Evolutionary conservation across 1,284 basidiomycete species (phyloP).

Genomic region (Apiotrichum brassicae): DNA sequence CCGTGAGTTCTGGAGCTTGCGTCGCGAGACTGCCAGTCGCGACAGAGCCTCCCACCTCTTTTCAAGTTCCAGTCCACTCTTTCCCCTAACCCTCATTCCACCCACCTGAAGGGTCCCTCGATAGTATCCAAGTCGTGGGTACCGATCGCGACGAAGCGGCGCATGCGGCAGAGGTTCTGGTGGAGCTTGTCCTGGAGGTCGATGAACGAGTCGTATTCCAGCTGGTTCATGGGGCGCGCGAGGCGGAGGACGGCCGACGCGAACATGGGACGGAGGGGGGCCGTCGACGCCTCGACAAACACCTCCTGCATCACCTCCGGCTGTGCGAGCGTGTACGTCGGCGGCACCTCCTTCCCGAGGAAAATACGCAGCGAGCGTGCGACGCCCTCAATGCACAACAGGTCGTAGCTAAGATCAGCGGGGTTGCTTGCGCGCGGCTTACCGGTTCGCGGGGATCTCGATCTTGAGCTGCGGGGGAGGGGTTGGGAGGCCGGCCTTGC

Average conservation of each 20-base stretch:
- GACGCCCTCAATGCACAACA: slow-evolving; percentile 95
- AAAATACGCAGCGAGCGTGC: slow-evolving; percentile 81
- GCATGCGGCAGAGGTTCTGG: slow-evolving; percentile 84
- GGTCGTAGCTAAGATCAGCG: slow-evolving; percentile 69
- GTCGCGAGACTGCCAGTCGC: no score
- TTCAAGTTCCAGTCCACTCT: background rate
- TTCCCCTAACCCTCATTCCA: no score
- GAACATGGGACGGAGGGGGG: slow-evolving; percentile 81
- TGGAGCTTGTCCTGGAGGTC: slow-evolving; percentile 98
- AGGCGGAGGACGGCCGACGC: slow-evolving; percentile 87
- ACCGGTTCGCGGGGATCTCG: slow-evolving; percentile 94
- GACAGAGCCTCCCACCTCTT: background rate
- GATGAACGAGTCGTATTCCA: slow-evolving; percentile 94
- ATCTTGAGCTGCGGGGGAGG: slow-evolving; percentile 94
- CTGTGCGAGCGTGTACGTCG: slow-evolving; percentile 64
- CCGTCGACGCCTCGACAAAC: slow-evolving; percentile 63
- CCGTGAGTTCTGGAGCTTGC: no score
- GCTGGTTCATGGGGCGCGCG: slow-evolving; percentile 71
- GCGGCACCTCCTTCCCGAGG: slow-evolving; percentile 64
- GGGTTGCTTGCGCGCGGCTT: slow-evolving; percentile 4
- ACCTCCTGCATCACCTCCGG: slow-evolving; percentile 65
- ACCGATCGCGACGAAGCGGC: slow-evolving; percentile 92
- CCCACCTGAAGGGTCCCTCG: slow-evolving; percentile 66
- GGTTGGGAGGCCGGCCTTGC: slow-evolving; percentile 71
- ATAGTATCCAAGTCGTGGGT: slow-evolving; percentile 95